Evolutionary conservation across 1,139 yeast species (phyloP).

Genomic region (Candida mesenterica): DNA sequence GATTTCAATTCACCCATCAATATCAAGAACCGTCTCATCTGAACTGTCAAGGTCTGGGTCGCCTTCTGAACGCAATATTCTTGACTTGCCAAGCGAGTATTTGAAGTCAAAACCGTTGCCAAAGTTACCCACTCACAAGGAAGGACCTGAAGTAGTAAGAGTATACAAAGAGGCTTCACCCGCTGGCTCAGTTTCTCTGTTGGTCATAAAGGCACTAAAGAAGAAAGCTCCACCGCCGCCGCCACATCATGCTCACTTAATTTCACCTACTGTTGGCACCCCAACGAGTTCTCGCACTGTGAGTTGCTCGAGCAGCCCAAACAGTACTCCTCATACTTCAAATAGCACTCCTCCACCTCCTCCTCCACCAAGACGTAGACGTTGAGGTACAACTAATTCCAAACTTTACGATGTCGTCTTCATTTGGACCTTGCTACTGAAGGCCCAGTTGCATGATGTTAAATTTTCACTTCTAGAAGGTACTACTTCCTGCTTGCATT

Average conservation of each 20-base stretch:
- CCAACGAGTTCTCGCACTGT: slow-evolving; percentile 1
- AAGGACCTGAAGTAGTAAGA: slow-evolving; percentile 1
- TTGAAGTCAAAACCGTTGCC: slow-evolving; percentile 20
- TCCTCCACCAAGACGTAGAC: slow-evolving; percentile 19
- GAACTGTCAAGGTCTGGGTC: slow-evolving; percentile 2
- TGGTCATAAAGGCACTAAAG: slow-evolving; percentile 29
- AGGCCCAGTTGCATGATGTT: no score
- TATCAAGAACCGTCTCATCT: slow-evolving; percentile 1
- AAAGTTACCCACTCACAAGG: slow-evolving; percentile 7
- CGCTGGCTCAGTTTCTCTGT: slow-evolving; percentile 21
- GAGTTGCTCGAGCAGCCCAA: not conserved
- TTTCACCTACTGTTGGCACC: not conserved
- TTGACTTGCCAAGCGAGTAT: slow-evolving; percentile 39
- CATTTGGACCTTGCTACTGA: not conserved
- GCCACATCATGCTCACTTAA: slow-evolving; percentile 16
- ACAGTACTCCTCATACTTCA: not conserved
- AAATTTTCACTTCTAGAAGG: no score
- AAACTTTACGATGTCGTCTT: not conserved
- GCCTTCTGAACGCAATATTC: slow-evolving; percentile 13
- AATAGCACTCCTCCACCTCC: slow-evolving; percentile 13
- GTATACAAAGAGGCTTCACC: slow-evolving; percentile 7
- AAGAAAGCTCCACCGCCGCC: slow-evolving; percentile 48
- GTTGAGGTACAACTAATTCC: slow-evolving; percentile 3
- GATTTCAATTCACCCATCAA: slow-evolving; percentile 4
- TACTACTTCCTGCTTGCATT: no score